These are phyloP conservation scores for Brassica juncea DNA, from an alignment of 345 rosid genomes.

Conservation along the genomic window DNA sequence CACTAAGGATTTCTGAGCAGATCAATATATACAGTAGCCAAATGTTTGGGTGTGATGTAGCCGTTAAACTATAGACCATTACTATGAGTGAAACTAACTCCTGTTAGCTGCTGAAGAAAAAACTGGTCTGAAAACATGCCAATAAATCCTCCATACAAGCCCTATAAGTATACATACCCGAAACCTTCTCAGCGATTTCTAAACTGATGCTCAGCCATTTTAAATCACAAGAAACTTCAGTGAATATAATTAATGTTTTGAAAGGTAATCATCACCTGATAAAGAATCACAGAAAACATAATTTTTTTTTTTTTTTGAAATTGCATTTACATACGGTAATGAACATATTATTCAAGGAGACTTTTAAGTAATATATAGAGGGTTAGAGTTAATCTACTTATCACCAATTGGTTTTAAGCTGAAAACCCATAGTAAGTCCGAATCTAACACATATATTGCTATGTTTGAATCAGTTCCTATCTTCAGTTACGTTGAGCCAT, in stretches of 20 bases:
- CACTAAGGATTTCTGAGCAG: background rate
- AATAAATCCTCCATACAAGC: slow-evolving; percentile 83
- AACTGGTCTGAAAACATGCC: slow-evolving; percentile 51
- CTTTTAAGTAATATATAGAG: no score
- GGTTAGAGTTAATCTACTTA: no score
- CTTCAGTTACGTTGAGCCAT: slow-evolving; percentile 22
- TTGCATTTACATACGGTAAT: background rate
- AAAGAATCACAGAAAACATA: no score
- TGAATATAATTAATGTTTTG: no score
- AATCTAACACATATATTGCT: background rate
- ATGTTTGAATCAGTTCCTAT: background rate
- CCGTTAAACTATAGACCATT: background rate
- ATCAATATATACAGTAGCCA: background rate
- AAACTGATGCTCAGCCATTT: slow-evolving; percentile 68
- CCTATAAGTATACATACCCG: slow-evolving; percentile 69
- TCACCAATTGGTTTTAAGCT: no score
- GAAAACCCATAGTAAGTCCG: no score
- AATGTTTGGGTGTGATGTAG: background rate
- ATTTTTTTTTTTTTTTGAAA: slow-evolving; percentile 12
- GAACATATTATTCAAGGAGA: background rate
- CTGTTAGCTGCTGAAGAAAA: background rate
- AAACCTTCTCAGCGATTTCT: slow-evolving; percentile 66
- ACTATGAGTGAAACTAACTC: background rate
- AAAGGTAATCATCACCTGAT: no score
- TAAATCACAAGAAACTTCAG: no score